Conservation (phyloP, 2,329 filamentous ascomycete genomes). For the Penicillium sp. region DNA sequence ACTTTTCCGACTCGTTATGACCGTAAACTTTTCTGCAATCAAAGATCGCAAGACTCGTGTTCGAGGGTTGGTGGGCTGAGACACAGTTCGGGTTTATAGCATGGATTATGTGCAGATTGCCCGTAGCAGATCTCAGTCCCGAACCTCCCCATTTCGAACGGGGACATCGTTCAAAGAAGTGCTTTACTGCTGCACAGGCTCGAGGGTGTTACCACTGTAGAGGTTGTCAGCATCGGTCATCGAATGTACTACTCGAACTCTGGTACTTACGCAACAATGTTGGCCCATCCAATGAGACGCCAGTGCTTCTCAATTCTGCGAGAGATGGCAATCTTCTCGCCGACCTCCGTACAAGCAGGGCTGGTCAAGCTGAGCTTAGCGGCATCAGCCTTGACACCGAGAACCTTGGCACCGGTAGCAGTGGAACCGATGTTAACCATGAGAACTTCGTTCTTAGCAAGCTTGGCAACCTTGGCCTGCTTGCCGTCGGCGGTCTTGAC, state of each 20-base stretch:
- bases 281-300: conserved; percentile 91
- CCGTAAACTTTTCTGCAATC: conserved; percentile 31
- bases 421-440: conserved; percentile 99
- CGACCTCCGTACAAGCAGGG: conserved; percentile 93
- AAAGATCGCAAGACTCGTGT: conserved; percentile 20
- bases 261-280: conserved; percentile 62
- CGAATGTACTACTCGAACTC: background rate
- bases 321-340: conserved; percentile 95
- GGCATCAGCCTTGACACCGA: conserved; percentile 95
- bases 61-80: conserved; percentile 20
- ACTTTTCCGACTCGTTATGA: conserved; percentile 29
- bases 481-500: conserved; percentile 98
- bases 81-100: conserved; percentile 8
- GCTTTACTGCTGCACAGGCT: conserved; percentile 45
- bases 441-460: conserved; percentile 97
- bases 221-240: conserved; percentile 6
- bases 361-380: conserved; percentile 91
- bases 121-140: conserved; percentile 12
- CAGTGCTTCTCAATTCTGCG: conserved; percentile 99
- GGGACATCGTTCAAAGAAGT: conserved; percentile 18
- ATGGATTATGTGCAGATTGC: conserved; percentile 11
- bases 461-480: conserved; percentile 98
- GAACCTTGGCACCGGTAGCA: conserved; percentile 94
- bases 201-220: conserved; percentile 49
- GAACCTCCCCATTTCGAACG: conserved; percentile 13